Conservation (phyloP, 306 rosid species). For the Leucaena leucocephala region DNA sequence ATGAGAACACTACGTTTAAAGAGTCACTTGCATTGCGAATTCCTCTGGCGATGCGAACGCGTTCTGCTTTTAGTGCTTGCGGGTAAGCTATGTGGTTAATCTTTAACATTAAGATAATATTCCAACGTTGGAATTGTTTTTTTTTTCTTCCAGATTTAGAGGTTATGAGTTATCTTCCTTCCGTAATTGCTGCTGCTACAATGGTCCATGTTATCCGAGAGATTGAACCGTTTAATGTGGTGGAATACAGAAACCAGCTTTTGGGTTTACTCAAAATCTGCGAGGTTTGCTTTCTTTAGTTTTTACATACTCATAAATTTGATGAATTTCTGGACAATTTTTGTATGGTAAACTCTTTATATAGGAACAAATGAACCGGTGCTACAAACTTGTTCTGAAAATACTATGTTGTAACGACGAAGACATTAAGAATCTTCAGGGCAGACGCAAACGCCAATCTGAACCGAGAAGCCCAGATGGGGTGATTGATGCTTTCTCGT, state of each 20-base stretch:
- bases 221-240: slow-evolving; percentile 62
- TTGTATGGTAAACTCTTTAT: slow-evolving; percentile 30
- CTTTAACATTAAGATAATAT: not conserved
- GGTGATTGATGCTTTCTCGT: slow-evolving; percentile 68
- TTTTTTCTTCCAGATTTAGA: slow-evolving; percentile 56
- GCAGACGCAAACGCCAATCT: slow-evolving; percentile 54
- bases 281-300: slow-evolving; percentile 52
- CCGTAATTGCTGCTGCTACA: slow-evolving; percentile 81
- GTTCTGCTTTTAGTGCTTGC: slow-evolving; percentile 64
- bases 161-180: slow-evolving; percentile 69
- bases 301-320: slow-evolving; percentile 7
- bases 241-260: slow-evolving; percentile 70
- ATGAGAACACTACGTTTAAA: slow-evolving; percentile 77
- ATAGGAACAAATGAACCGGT: slow-evolving; percentile 71
- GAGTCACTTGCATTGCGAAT: slow-evolving; percentile 76
- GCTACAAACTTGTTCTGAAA: slow-evolving; percentile 64
- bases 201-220: slow-evolving; percentile 78
- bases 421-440: slow-evolving; percentile 38
- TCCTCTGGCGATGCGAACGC: slow-evolving; percentile 72
- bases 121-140: not conserved
- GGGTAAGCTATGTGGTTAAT: slow-evolving; percentile 50
- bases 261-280: slow-evolving; percentile 66
- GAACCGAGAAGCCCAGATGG: slow-evolving; percentile 69
- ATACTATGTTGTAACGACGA: slow-evolving; percentile 41
- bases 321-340: slow-evolving; percentile 25